These are phyloP conservation scores for Phytopythium mirpurense DNA, from an alignment of 352 stramenopile genomes.

Conservation along the genomic window DNA sequence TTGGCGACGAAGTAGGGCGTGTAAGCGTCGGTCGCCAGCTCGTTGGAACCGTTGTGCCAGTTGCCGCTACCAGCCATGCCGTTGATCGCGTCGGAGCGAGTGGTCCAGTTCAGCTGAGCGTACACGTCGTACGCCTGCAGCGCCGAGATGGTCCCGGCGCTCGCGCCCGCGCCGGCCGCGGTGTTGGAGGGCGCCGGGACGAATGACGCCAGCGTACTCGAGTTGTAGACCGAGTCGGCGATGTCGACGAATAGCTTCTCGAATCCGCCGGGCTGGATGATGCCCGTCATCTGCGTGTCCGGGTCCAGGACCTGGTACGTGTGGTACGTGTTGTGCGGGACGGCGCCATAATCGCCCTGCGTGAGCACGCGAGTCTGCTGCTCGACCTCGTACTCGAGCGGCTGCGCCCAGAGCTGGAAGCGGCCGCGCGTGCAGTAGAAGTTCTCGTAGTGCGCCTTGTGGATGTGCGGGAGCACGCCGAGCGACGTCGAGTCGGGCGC, in stretches of 20 bases:
- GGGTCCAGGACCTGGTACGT: slow-evolving; percentile 50
- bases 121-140: slow-evolving; percentile 46
- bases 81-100: slow-evolving; percentile 35
- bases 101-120: slow-evolving; percentile 31
- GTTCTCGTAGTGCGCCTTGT: slow-evolving; percentile 57
- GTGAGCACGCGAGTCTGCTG: slow-evolving; percentile 45
- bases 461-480: slow-evolving; percentile 45
- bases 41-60: slow-evolving; percentile 48
- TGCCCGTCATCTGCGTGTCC: slow-evolving; percentile 49
- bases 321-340: slow-evolving; percentile 54
- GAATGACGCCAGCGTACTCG: slow-evolving; percentile 38
- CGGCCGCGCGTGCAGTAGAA: slow-evolving; percentile 52
- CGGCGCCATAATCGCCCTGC: slow-evolving; percentile 46
- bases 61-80: slow-evolving; percentile 34
- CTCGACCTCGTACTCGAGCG: slow-evolving; percentile 16
- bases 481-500: slow-evolving; percentile 38
- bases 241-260: slow-evolving; percentile 52
- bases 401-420: slow-evolving; percentile 44
- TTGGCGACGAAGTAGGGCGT: slow-evolving; percentile 53
- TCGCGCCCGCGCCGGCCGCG: slow-evolving; percentile 24
- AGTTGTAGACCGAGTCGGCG: slow-evolving; percentile 32
- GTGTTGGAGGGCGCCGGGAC: slow-evolving; percentile 23
- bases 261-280: slow-evolving; percentile 49
- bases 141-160: slow-evolving; percentile 28
- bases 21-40: slow-evolving; percentile 28